Base-by-base conservation (phyloP, 345 rosid genomes). In the Kandelia obovata region DNA sequence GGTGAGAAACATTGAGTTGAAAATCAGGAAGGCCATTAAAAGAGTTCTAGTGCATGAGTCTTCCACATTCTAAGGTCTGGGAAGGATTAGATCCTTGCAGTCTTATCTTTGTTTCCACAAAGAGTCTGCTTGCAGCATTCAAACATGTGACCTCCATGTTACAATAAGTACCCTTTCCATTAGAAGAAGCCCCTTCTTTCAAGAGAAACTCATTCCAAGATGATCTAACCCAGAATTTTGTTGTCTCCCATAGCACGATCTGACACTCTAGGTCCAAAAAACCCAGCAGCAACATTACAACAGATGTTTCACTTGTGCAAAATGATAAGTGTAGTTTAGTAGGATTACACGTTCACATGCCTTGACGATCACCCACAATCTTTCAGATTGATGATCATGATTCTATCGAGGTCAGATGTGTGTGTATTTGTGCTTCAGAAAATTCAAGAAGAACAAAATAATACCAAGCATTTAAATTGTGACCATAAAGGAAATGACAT, bases 401-500 rank as follows among this genome's bases (percentile, higher is more conserved):
- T 21, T 21, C 25, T 23, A n/a, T 21, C 17, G 27, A 21, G 59
- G 59, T 23, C 11, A 23, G 15, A 55, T 3, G 17, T 55, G 16
- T 55, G 23, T 23, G 49, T 15, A 43, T 43, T 43, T 15, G 49
- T 20, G 28, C 13, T 55, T 31, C 53, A 59, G 53, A 52, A 26
- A 28, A 25, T 43, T 64, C 15, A 4, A 63, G 27, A 7, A 25
- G 62, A 58, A 60, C 31, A 27, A 27, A 58, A 37, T n/a, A 52
- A 13, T 15, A 27, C 37, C 6, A 5, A 15, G n/a, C 51, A 27
- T n/a, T n/a, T 37, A 27, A 21, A 65, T 65, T 57, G 64, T 71
- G 20, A 74, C 58, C 26, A 67, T 63, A 70, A 53, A 69, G 71
- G 64, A 26, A 63, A 39, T 66, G 64, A 61, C 71, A 65, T 71